These are phyloP conservation scores for Cordyceps sp. DNA, from an alignment of 2,329 filamentous ascomycete species.

Conservation along the genomic window DNA sequence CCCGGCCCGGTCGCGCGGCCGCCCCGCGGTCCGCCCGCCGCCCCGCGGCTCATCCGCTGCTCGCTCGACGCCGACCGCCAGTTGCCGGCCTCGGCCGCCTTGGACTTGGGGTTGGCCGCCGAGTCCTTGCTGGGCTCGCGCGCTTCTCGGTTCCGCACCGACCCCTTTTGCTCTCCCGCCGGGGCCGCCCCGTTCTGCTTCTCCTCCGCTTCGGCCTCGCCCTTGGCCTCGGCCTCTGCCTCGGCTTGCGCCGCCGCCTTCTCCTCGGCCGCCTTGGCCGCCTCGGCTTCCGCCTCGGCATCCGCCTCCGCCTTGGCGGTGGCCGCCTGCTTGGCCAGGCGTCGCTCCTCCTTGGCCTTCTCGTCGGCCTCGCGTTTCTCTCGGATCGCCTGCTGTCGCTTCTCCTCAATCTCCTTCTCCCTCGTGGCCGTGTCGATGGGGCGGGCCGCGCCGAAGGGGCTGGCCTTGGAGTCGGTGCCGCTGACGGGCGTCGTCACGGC, in stretches of 20 bases:
- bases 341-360: conserved; percentile 62
- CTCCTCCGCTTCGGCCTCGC: conserved; percentile 7
- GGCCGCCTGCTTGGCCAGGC: conserved; percentile 41
- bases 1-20: conserved; percentile 52
- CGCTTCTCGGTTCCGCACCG: conserved; percentile 18
- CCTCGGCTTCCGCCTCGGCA: conserved; percentile 16
- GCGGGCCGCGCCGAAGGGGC: conserved; percentile 81
- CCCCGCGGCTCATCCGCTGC: conserved; percentile 25
- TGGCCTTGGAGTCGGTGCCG: conserved; percentile 61
- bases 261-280: conserved; percentile 12
- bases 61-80: conserved; percentile 39
- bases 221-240: conserved; percentile 12
- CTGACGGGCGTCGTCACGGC: conserved; percentile 30
- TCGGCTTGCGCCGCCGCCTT: conserved; percentile 5
- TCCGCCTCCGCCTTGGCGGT: conserved; percentile 27
- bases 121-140: conserved; percentile 28
- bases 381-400: conserved; percentile 53
- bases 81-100: conserved; percentile 39
- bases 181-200: conserved; percentile 14
- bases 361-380: conserved; percentile 82
- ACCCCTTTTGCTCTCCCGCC: conserved; percentile 32
- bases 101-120: conserved; percentile 31
- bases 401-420: conserved; percentile 83
- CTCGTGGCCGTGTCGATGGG: conserved; percentile 86
- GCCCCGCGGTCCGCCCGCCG: conserved; percentile 25